A percentile compares a stretch with the other conserved stretches of the same genome.
phyloP scores from a whole-genome alignment of 1,139 yeast genomes.

The Geotrichum histeridarum region DNA sequence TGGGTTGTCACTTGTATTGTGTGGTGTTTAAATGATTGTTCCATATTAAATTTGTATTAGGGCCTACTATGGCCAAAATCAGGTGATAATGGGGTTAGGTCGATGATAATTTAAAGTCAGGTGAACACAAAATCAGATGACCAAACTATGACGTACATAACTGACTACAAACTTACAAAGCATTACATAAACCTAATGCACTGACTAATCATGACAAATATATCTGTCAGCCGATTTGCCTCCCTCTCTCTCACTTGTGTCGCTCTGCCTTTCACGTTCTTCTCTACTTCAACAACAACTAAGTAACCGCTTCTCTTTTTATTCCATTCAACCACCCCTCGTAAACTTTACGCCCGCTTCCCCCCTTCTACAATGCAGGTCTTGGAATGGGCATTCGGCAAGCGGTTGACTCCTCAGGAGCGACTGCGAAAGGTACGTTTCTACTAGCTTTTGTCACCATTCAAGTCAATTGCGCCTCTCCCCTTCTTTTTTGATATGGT shows the following conservation, averaged over 20 bases:
- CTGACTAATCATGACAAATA: too few species aligned
- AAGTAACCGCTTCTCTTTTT: background rate
- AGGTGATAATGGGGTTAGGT: too few species aligned
- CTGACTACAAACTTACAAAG: too few species aligned
- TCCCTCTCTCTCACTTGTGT: background rate
- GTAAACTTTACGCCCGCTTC: background rate
- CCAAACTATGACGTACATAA: too few species aligned
- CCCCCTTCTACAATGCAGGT: slow-evolving; percentile 45
- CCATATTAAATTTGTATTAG: too few species aligned
- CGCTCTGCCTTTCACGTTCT: background rate
- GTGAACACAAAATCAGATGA: too few species aligned
- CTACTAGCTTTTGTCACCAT: background rate
- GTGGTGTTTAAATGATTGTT: background rate
- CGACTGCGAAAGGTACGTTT: slow-evolving; percentile 62
- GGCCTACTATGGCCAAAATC: too few species aligned
- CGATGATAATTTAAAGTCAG: too few species aligned
- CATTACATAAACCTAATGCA: too few species aligned
- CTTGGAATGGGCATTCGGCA: slow-evolving; percentile 94
- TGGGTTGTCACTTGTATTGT: too few species aligned
- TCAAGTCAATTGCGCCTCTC: background rate
- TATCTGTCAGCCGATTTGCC: too few species aligned
- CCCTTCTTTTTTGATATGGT: background rate
- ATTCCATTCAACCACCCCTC: background rate
- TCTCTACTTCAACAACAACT: background rate
- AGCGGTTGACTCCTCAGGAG: slow-evolving; percentile 90